Conservation (phyloP, 2,329 filamentous ascomycete genomes). For the Epichloe uncinata region DNA sequence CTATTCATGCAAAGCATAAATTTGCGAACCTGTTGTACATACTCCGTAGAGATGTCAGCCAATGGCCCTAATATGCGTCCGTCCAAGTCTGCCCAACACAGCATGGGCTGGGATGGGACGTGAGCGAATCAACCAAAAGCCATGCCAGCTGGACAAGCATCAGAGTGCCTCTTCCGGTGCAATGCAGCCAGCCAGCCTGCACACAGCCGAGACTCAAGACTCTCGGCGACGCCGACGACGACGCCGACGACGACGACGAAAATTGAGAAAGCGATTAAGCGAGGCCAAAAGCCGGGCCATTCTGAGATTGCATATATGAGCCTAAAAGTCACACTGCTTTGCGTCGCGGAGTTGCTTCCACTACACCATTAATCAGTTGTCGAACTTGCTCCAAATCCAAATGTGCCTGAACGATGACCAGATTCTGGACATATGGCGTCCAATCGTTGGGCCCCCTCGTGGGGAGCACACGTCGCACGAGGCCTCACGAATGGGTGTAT, state of each 20-base stretch:
- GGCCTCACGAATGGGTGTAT: background rate
- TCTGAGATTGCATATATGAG: no score
- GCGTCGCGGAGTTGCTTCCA: no score
- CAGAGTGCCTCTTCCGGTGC: no score
- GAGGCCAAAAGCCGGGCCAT: no score
- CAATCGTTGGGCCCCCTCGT: conserved; percentile 1
- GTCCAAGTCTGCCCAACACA: background rate
- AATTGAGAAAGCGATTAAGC: no score
- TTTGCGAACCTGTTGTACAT: background rate
- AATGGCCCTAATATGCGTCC: background rate
- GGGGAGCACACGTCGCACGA: background rate
- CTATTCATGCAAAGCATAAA: conserved; percentile 1
- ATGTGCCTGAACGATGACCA: conserved; percentile 1
- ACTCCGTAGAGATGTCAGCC: background rate
- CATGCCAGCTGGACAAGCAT: no score
- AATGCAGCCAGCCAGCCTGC: no score
- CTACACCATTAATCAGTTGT: background rate
- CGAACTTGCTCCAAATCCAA: background rate
- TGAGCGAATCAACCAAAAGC: no score
- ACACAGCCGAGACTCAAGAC: no score
- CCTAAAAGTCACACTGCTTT: no score
- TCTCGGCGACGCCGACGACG: no score
- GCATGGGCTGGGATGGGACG: background rate
- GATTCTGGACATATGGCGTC: background rate
- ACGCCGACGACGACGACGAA: no score